A percentile compares a stretch with the other conserved stretches of the same genome.
Conservation (phyloP, 768 basidiomycete species). For the Omphalotus guepiniiformis region DNA sequence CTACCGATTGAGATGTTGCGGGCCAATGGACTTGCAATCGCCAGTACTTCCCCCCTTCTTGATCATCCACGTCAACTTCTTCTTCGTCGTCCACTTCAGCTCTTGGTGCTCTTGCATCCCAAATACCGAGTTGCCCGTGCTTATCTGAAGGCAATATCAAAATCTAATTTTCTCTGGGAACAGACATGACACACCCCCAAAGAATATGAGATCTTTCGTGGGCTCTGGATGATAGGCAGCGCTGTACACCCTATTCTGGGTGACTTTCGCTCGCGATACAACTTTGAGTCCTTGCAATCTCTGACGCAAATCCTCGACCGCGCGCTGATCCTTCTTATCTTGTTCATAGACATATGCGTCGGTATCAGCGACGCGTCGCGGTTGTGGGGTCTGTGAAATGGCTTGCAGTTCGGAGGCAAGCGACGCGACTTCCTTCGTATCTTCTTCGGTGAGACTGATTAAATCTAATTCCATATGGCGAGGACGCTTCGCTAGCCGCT, state of each 20-base stretch:
- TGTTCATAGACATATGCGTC: slow-evolving; percentile 51
- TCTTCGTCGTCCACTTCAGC: slow-evolving; percentile 72
- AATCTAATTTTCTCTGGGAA: neutral
- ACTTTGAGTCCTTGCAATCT: slow-evolving; percentile 55
- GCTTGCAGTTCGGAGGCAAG: slow-evolving; percentile 43
- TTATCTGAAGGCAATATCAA: slow-evolving; percentile 51
- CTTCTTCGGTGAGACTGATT: slow-evolving; percentile 46
- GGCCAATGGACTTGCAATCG: slow-evolving; percentile 83
- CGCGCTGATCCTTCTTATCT: slow-evolving; percentile 42
- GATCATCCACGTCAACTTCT: slow-evolving; percentile 35
- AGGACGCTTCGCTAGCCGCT: slow-evolving; percentile 60
- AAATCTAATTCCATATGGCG: slow-evolving; percentile 66
- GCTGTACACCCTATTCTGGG: slow-evolving; percentile 68
- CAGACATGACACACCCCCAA: slow-evolving; percentile 52
- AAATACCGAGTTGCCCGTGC: slow-evolving; percentile 77
- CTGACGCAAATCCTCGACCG: slow-evolving; percentile 50
- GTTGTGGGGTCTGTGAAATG: slow-evolving; percentile 30
- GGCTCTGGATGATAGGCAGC: slow-evolving; percentile 78
- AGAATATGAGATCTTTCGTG: slow-evolving; percentile 80
- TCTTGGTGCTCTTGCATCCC: slow-evolving; percentile 72
- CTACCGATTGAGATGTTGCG: slow-evolving; percentile 59
- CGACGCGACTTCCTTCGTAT: slow-evolving; percentile 40
- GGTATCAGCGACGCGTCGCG: slow-evolving; percentile 37
- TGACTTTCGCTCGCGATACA: slow-evolving; percentile 79
- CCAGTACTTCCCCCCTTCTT: slow-evolving; percentile 75